Evolutionary conservation across 257 asterid species (phyloP).

Genomic region (Craterostigma plantagineum): DNA sequence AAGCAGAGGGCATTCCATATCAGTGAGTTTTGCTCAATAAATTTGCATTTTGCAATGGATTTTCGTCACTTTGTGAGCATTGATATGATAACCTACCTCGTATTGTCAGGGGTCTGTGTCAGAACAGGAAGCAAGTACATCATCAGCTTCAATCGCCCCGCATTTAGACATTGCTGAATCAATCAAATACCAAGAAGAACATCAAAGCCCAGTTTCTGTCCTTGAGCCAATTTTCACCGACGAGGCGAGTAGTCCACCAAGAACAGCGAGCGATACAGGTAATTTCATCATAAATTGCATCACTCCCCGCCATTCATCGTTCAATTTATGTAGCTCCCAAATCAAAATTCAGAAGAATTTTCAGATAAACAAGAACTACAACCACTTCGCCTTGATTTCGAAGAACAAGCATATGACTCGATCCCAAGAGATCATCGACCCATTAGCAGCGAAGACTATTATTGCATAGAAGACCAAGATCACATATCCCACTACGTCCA

Average conservation of each 20-base stretch:
- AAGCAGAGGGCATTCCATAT: constrained; percentile 8
- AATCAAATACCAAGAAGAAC: constrained; percentile 40
- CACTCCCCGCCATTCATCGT: constrained; percentile 9
- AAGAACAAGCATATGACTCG: constrained; percentile 18
- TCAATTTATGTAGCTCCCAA: not conserved
- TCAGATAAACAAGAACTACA: constrained; percentile 23
- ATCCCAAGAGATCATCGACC: constrained; percentile 3
- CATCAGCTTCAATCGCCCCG: constrained; percentile 20
- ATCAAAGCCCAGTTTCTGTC: constrained; percentile 73
- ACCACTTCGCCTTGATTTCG: constrained; percentile 42
- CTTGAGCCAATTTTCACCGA: constrained; percentile 48
- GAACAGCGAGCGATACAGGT: constrained; percentile 33
- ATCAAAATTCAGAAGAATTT: not conserved
- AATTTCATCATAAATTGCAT: constrained; percentile 25
- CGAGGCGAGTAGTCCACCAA: constrained; percentile 31
- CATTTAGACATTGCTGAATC: constrained; percentile 15
- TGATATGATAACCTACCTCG: constrained; percentile 1
- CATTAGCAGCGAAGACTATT: constrained; percentile 7
- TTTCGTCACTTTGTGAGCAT: constrained; percentile 13
- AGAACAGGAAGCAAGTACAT: constrained; percentile 25
- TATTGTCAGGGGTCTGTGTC: constrained; percentile 21
- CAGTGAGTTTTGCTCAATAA: constrained; percentile 25
- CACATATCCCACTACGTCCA: constrained; percentile 28
- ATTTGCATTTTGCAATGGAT: constrained; percentile 14
- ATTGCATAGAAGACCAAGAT: constrained; percentile 20